Conservation (phyloP, 2,329 filamentous ascomycete species). For the Escovopsis weberi region DNA sequence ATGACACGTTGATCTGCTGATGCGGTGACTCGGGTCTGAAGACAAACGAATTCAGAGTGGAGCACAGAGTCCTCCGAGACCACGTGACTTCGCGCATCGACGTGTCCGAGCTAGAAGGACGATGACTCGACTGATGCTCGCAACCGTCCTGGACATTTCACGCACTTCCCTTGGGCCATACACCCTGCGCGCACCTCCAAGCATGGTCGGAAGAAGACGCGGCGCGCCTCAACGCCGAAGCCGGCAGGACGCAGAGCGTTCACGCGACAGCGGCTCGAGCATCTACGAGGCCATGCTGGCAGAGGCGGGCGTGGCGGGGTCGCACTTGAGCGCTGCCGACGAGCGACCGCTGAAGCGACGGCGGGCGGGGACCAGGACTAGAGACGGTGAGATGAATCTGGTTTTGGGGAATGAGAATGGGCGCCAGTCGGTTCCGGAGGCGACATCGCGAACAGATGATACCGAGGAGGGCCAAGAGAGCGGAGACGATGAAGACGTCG, state of each 20-base stretch:
- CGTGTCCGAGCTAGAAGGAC: no score
- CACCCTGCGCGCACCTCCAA: background rate
- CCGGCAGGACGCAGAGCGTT: slow-evolving; percentile 6
- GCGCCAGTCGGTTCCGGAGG: background rate
- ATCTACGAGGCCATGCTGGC: slow-evolving; percentile 35
- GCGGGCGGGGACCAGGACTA: slow-evolving; percentile 11
- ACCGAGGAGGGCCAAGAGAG: slow-evolving; percentile 8
- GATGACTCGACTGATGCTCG: background rate
- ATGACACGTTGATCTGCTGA: no score
- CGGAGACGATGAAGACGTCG: slow-evolving; percentile 25
- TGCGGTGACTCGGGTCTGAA: no score
- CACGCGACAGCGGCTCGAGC: slow-evolving; percentile 16
- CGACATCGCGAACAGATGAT: background rate
- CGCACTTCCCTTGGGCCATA: no score
- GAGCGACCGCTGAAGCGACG: slow-evolving; percentile 28
- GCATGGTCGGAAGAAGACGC: slow-evolving; percentile 19
- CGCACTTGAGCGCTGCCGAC: slow-evolving; percentile 10
- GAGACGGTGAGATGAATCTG: background rate
- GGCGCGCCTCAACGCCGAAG: slow-evolving; percentile 11
- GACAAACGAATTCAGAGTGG: no score
- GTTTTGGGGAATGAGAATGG: background rate
- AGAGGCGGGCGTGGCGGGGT: slow-evolving; percentile 28
- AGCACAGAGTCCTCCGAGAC: no score
- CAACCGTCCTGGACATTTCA: no score
- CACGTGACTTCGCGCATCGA: no score